phyloP scores from a whole-genome alignment of 2,329 filamentous ascomycete genomes.

The Grosmannia huntii region DNA sequence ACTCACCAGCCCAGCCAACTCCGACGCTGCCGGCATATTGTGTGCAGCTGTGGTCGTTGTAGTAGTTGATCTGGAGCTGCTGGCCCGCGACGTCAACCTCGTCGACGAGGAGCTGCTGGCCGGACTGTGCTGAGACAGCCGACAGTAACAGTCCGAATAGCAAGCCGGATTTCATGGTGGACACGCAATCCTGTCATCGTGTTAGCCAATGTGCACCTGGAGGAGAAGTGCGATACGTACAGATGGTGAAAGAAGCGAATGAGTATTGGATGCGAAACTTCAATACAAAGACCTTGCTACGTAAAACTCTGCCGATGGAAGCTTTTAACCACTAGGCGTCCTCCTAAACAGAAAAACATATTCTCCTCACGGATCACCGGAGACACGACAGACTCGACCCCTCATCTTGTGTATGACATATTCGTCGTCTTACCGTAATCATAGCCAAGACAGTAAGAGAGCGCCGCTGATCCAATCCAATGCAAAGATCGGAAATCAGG shows the following conservation, averaged over 20 bases:
- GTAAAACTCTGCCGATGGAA: no score
- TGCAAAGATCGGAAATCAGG: background rate
- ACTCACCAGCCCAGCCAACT: background rate
- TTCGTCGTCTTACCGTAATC: background rate
- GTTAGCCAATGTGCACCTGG: no score
- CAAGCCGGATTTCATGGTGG: background rate
- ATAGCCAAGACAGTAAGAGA: background rate
- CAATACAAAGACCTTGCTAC: no score
- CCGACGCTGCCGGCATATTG: background rate
- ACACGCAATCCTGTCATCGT: no score
- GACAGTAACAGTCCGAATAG: background rate
- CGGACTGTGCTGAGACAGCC: background rate
- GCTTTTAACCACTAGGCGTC: background rate
- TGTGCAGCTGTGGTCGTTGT: background rate
- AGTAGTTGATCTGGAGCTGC: conserved; percentile 1
- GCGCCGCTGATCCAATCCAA: background rate
- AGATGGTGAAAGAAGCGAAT: no score
- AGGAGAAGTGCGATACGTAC: no score
- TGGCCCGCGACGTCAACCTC: background rate
- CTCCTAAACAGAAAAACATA: background rate
- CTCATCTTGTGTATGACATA: background rate
- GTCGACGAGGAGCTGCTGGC: background rate
- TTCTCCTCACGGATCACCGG: background rate
- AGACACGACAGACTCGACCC: background rate
- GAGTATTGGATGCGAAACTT: no score